Conservation (phyloP, 805 yeast species). For the Spencermartinsiella europaea region DNA sequence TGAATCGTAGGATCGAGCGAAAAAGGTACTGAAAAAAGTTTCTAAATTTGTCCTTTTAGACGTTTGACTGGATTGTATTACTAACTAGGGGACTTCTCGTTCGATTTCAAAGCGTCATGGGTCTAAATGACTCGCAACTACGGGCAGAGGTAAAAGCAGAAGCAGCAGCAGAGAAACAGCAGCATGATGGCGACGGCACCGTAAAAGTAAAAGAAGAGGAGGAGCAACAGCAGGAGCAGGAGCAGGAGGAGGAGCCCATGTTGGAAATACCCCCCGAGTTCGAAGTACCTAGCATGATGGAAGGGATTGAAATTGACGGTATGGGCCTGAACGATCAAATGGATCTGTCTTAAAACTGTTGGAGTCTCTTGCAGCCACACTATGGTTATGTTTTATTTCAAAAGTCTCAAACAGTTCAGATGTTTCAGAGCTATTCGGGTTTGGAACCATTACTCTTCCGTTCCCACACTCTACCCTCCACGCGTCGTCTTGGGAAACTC, state of each 20-base stretch:
- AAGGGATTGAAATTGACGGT: not conserved
- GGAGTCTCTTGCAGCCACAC: too few relatives aligned
- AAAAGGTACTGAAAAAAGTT: conserved; percentile 4
- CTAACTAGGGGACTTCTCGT: conserved; percentile 8
- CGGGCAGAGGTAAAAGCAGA: conserved; percentile 7
- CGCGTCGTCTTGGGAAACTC: too few relatives aligned
- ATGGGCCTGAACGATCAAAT: not conserved
- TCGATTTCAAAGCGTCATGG: conserved; percentile 16
- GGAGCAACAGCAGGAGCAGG: not conserved
- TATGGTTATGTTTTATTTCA: too few relatives aligned
- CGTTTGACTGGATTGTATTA: too few relatives aligned
- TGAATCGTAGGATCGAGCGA: conserved; percentile 29
- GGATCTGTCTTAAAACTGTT: not conserved
- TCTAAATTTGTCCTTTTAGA: not conserved
- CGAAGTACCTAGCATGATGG: conserved; percentile 2
- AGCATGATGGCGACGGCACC: too few relatives aligned
- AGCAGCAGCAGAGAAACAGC: conserved; percentile 1
- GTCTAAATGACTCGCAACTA: conserved; percentile 3
- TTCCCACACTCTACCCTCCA: too few relatives aligned
- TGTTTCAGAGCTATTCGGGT: too few relatives aligned
- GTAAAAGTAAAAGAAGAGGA: not conserved
- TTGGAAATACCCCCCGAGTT: conserved; percentile 6
- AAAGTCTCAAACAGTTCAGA: too few relatives aligned
- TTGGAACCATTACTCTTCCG: too few relatives aligned
- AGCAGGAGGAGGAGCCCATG: not conserved